Conservation (phyloP, 2,329 filamentous ascomycete species). For the Neopestalotiopsis sp. region DNA sequence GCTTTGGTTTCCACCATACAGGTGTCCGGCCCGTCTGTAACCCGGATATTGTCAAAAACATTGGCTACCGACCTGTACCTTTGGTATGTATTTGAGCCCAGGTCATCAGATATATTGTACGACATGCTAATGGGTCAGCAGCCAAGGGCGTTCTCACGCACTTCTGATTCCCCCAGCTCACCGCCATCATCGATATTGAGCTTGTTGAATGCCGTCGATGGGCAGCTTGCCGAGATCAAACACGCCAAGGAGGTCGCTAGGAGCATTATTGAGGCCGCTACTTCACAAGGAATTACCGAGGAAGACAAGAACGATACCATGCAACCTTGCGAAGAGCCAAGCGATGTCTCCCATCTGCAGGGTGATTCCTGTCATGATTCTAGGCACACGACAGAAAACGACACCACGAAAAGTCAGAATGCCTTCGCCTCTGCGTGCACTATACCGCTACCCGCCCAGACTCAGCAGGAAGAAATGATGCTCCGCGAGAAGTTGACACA, state of each 20-base stretch:
- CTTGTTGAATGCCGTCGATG: conserved; percentile 20
- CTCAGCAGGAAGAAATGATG: conserved; percentile 21
- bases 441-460: conserved; percentile 25
- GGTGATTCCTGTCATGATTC: too few relatives aligned
- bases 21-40: conserved; percentile 49
- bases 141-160: background rate
- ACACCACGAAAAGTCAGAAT: background rate
- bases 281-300: background rate
- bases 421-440: conserved; percentile 19
- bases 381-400: background rate
- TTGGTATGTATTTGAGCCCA: conserved; percentile 35
- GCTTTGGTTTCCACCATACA: conserved; percentile 56
- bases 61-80: conserved; percentile 45
- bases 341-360: too few relatives aligned
- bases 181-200: conserved; percentile 15
- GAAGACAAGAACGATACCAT: conserved; percentile 17
- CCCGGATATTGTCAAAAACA: conserved; percentile 41
- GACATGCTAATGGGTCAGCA: conserved; percentile 19
- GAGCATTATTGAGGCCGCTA: conserved; percentile 5
- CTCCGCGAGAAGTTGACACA: conserved; percentile 22
- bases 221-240: conserved; percentile 15
- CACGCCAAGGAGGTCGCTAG: conserved; percentile 17
- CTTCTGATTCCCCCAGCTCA: conserved; percentile 12
- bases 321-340: too few relatives aligned
- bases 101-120: background rate